Base-by-base conservation (phyloP, 306 rosid genomes). In the Sophora flavescens region DNA sequence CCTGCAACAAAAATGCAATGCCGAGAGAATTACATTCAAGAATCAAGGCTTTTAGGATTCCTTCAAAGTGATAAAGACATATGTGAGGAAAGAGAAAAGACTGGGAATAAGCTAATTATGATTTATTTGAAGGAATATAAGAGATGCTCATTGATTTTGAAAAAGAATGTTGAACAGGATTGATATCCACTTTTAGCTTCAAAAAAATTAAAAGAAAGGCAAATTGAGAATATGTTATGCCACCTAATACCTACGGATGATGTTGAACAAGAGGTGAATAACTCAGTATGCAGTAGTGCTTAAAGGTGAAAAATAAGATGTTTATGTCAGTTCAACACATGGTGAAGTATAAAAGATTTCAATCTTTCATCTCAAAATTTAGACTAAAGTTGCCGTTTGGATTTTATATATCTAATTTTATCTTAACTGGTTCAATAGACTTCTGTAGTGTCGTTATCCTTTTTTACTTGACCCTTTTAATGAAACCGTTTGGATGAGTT, bases 141-240 rank as follows among this genome's bases (percentile, higher is more conserved):
- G 48, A 78, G 76, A 78, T 78, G 68, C 79, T 74, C 64, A 11
- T 70, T 74, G 69, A 68, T 72, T 81, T 81, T 81, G 18, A 73
- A 74, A 57, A 81, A 81, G 52, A 72, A 81, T 78, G 81, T 58
- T 70, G 86, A 74, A 74, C 52, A 69, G 16, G 81, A 78, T 81
- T 0, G 32, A 44, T 85, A 85, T 85, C 80, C 69, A 35, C 88
- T 78, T 74, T 74, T 69, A 78, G 53, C 76, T 50, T 32, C 50
- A 52, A 47, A 51, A 13, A 17, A 72, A 61, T 60, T 4, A 52
- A 66, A 67, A 38, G 60, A 75, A 84, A 64, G 63, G 70, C 3
- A 54, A 69, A 28, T 13, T 52, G 36, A 78, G 83, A 85, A 78
- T 78, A 76, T 80, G 78, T 3, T 45, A 54, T 30, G 81, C 75